Evolutionary conservation across 768 basidiomycete genomes (phyloP), one percentile per base, ranked within the genome.

Genomic region (Tylopilus plumbeoviolaceoides): DNA sequence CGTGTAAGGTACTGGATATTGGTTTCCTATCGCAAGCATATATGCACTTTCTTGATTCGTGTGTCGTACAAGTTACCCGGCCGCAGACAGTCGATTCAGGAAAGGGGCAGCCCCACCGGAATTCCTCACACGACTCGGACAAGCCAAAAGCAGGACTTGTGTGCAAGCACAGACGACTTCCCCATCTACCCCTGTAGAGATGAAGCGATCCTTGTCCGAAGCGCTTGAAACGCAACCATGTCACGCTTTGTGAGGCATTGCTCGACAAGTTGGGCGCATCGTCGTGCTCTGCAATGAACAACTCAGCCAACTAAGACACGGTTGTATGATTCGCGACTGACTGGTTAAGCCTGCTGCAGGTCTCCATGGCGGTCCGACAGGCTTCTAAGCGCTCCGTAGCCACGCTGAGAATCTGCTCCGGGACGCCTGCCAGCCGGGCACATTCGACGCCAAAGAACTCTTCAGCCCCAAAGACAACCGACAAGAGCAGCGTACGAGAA

Each of bases 371-470:
- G 11, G 58, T 59, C 62, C 82, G 81, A 73, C 93, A 79, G 18
- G 69, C 66, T 17, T 75, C 69, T 1, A 88, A 82, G 31, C 76
- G 73, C 50, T 74, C 65, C 11, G 77, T 66, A 15, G 95, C 95
- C 7, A 75, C 67, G 7, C 70, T 68, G 4, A 98, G 75, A 8
- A 98, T 76, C 2, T 68, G 55, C 58, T 87, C 84, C 0, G 91
- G 88, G 31, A 98, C 66, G 9, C 87, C 87, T 0, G 95, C 95
- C 23, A 98, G 78, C 41, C 91, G 80, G 8, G 85, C 93, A 66
- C 93, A 95, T 74, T 95, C 94, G 9, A 97, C 84, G 11, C 94
- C 94, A 64, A 94, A 98, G 0, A 91, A 93, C 62, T 87, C 87
- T 75, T 78, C 73, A 4, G 91, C 87, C n/a, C n/a, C n/a, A n/a